Conservation (phyloP, 345 rosid genomes). For the Aquilaria malaccensis region DNA sequence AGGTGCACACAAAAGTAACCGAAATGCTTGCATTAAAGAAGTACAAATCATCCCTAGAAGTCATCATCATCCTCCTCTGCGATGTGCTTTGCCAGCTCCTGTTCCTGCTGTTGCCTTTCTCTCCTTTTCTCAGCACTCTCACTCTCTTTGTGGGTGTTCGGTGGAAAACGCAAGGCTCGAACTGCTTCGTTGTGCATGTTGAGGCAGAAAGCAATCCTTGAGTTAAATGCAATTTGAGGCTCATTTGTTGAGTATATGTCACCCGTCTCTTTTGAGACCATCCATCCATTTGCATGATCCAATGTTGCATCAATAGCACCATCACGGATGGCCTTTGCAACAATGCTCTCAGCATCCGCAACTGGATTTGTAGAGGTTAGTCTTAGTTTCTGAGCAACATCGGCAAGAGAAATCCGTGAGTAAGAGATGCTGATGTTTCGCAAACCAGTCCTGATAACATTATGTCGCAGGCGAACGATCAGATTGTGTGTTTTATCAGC, state of each 20-base stretch:
- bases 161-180: slow-evolving; percentile 64
- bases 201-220: slow-evolving; percentile 78
- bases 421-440: slow-evolving; percentile 77
- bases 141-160: slow-evolving; percentile 70
- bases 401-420: slow-evolving; percentile 59
- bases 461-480: slow-evolving; percentile 70
- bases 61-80: slow-evolving; percentile 93
- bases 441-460: slow-evolving; percentile 75
- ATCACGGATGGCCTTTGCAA: slow-evolving; percentile 78
- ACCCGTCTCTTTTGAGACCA: slow-evolving; percentile 82
- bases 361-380: slow-evolving; percentile 55
- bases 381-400: slow-evolving; percentile 56
- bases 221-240: slow-evolving; percentile 86
- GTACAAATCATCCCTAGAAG: slow-evolving; percentile 22
- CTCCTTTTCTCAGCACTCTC: slow-evolving; percentile 83
- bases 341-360: slow-evolving; percentile 80
- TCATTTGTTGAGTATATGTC: slow-evolving; percentile 86
- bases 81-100: slow-evolving; percentile 83
- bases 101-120: slow-evolving; percentile 77
- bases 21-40: neutral
- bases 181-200: slow-evolving; percentile 92
- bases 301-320: slow-evolving; percentile 82
- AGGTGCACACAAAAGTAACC: neutral
- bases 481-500: slow-evolving; percentile 59
- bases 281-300: slow-evolving; percentile 63